Evolutionary conservation across 2,329 filamentous ascomycete genomes (phyloP).

Genomic region (Diaporthe citri): DNA sequence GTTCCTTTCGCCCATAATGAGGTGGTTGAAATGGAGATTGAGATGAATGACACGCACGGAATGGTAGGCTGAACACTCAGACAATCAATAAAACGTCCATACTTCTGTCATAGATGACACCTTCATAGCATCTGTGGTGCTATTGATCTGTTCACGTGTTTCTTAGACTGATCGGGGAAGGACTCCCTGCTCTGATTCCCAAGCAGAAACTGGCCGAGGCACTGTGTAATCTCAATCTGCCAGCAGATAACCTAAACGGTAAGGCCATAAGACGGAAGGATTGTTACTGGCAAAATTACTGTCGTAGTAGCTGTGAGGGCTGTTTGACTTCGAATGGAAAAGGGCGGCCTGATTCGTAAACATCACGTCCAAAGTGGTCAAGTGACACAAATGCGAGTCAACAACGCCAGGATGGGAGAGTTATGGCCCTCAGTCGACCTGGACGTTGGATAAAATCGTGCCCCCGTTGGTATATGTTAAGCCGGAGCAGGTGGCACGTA

Average conservation of each 20-base stretch:
- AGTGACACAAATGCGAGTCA: background rate
- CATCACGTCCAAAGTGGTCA: no score
- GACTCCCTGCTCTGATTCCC: no score
- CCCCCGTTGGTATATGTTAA: background rate
- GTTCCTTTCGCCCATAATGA: background rate
- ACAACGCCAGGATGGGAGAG: background rate
- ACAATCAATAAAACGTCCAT: background rate
- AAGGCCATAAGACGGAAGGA: background rate
- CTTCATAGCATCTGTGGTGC: background rate
- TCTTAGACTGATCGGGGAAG: no score
- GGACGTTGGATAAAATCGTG: background rate
- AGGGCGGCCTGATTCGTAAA: background rate
- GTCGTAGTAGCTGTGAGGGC: background rate
- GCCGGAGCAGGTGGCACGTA: no score
- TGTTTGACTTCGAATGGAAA: rapidly evolving
- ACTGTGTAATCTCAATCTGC: no score
- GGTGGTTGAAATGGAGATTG: no score
- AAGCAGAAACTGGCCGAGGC: background rate
- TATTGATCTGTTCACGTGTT: no score
- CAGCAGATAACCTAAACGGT: background rate
- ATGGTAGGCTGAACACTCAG: background rate
- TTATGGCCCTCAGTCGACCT: background rate
- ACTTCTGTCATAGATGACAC: background rate
- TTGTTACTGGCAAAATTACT: background rate
- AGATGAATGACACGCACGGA: rapidly evolving